Conservation (phyloP, 768 basidiomycete genomes). For the Ephemerocybe angulata region DNA sequence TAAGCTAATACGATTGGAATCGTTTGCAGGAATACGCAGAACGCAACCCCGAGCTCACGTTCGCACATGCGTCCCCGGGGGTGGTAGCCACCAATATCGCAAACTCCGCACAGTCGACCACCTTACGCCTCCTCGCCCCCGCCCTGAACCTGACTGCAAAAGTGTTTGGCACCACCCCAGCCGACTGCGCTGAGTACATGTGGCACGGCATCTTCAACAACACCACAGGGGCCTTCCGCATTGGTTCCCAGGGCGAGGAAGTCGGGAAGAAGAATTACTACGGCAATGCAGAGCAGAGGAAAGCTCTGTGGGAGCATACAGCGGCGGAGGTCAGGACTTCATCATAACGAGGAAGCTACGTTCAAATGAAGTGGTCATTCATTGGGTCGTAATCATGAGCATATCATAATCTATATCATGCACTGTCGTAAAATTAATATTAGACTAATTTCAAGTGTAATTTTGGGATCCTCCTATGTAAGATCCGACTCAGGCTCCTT, state of each 20-base stretch:
- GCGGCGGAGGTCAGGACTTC: no score
- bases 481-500: conserved; percentile 1
- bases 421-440: no score
- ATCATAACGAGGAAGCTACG: no score
- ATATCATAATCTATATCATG: no score
- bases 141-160: conserved; percentile 19
- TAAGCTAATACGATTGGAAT: not conserved
- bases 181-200: conserved; percentile 37
- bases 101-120: conserved; percentile 22
- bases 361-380: no score
- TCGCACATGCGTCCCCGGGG: conserved; percentile 38
- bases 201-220: conserved; percentile 29
- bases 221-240: conserved; percentile 28
- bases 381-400: no score
- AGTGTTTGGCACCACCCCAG: conserved; percentile 21
- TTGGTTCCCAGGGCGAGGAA: conserved; percentile 33
- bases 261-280: conserved; percentile 33
- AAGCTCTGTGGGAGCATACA: conserved; percentile 37
- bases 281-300: conserved; percentile 33
- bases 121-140: conserved; percentile 19
- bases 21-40: conserved; percentile 28
- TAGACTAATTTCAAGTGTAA: no score
- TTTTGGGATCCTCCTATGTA: not conserved
- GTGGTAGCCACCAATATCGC: conserved; percentile 33
- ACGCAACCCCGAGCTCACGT: conserved; percentile 28